phyloP scores from a whole-genome alignment of 257 asterid genomes.

The Nicotiana benthamiana region DNA sequence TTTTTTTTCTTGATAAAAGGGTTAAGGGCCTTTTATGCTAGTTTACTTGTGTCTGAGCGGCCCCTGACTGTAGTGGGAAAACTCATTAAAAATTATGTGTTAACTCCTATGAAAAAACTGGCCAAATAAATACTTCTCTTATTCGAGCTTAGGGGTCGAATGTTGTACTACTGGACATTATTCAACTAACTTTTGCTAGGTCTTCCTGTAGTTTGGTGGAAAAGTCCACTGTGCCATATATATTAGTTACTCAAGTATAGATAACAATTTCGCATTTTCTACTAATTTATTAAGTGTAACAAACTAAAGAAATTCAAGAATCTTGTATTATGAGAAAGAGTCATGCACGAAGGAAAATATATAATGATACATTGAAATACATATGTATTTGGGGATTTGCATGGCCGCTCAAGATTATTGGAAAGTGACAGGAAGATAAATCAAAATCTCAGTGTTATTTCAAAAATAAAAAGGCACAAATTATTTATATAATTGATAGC shows the following conservation, averaged over 20 bases:
- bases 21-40: no score
- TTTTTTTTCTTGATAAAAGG: no score
- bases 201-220: not conserved
- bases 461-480: not conserved
- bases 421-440: not conserved
- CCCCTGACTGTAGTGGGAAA: no score
- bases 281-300: not conserved
- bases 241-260: not conserved
- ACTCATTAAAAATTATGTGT: no score
- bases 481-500: not conserved
- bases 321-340: slow-evolving; percentile 10
- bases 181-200: not conserved
- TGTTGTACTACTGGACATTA: not conserved
- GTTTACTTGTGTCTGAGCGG: no score
- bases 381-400: not conserved
- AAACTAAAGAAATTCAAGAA: slow-evolving; percentile 1
- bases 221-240: not conserved
- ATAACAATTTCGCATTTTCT: not conserved
- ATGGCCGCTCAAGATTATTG: not conserved
- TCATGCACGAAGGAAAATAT: not conserved
- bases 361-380: not conserved
- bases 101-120: no score
- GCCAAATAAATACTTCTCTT: not conserved
- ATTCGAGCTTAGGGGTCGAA: not conserved
- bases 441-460: not conserved